These are phyloP conservation scores for Dactylellina drechsleri DNA, from an alignment of 2,329 filamentous ascomycete species.

Conservation along the genomic window DNA sequence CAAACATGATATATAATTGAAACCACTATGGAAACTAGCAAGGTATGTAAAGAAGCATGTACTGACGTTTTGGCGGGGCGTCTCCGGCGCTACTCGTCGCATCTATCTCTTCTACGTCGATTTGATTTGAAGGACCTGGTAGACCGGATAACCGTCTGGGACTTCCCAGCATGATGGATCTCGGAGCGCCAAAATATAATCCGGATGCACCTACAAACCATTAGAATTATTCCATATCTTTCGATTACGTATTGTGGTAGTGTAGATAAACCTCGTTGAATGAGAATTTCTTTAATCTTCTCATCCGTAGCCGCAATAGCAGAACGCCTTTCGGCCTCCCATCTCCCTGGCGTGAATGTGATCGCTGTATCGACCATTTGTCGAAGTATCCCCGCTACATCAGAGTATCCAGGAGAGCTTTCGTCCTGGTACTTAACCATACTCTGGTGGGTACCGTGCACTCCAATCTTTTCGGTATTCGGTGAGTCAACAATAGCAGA, in stretches of 20 bases:
- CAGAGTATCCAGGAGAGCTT: constrained; percentile 73
- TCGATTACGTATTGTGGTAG: background rate
- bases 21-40: background rate
- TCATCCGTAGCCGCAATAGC: constrained; percentile 48
- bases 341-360: constrained; percentile 61
- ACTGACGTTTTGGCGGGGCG: constrained; percentile 34
- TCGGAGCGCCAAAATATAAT: constrained; percentile 38
- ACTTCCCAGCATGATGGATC: constrained; percentile 47
- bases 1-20: constrained; percentile 27
- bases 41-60: constrained; percentile 14
- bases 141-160: constrained; percentile 33
- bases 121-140: constrained; percentile 13
- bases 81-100: constrained; percentile 24
- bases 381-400: constrained; percentile 65
- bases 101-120: constrained; percentile 47
- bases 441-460: constrained; percentile 75
- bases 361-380: constrained; percentile 48
- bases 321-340: constrained; percentile 54
- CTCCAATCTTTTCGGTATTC: constrained; percentile 64
- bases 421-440: constrained; percentile 78
- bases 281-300: constrained; percentile 52
- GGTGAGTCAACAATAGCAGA: constrained; percentile 71
- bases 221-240: constrained; percentile 13
- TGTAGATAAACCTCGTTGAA: constrained; percentile 41
- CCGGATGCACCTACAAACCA: constrained; percentile 45